Conservation (phyloP, 176 grass and related monocot genomes). For the Aegilops umbellulata region DNA sequence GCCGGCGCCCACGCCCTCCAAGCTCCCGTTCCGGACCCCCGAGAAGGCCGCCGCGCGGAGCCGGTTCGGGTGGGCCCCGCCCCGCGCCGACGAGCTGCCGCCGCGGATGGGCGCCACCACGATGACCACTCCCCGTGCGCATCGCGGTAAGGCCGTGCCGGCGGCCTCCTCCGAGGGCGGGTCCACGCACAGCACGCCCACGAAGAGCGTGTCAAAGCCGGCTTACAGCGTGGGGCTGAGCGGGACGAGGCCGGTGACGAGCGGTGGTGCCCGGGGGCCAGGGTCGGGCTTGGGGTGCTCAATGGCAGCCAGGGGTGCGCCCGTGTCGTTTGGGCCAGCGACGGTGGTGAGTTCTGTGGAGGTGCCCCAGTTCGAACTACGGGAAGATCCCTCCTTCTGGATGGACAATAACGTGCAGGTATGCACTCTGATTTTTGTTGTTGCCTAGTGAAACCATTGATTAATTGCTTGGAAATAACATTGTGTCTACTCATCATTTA, state of each 20-base stretch:
- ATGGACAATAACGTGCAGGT: constrained; percentile 97
- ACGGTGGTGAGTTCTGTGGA: constrained; percentile 50
- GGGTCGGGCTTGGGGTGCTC: constrained; percentile 10
- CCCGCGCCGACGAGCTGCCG: constrained; percentile 32
- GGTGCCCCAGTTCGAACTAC: constrained; percentile 75
- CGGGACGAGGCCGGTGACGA: constrained; percentile 48
- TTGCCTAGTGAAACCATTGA: neutral
- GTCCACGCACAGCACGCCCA: constrained; percentile 73
- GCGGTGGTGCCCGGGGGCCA: constrained; percentile 23
- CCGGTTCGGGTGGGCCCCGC: constrained; percentile 71
- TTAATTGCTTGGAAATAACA: neutral
- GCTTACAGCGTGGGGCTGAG: constrained; percentile 43
- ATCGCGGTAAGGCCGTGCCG: constrained; percentile 36
- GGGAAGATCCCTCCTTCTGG: constrained; percentile 94
- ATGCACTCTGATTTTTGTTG: constrained; percentile 4
- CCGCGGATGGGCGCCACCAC: constrained; percentile 24
- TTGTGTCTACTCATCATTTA: neutral
- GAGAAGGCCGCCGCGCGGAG: constrained; percentile 56
- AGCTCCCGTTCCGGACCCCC: constrained; percentile 66
- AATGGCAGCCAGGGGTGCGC: constrained; percentile 31
- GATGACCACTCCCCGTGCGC: constrained; percentile 48
- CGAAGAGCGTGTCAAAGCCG: constrained; percentile 81
- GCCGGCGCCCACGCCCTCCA: constrained; percentile 54
- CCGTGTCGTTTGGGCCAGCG: constrained; percentile 13
- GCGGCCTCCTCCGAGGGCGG: constrained; percentile 46